Evolutionary conservation across 495 filamentous ascomycete species (phyloP), one percentile per base, ranked within the genome.

Genomic region (Tirmania nivea): DNA sequence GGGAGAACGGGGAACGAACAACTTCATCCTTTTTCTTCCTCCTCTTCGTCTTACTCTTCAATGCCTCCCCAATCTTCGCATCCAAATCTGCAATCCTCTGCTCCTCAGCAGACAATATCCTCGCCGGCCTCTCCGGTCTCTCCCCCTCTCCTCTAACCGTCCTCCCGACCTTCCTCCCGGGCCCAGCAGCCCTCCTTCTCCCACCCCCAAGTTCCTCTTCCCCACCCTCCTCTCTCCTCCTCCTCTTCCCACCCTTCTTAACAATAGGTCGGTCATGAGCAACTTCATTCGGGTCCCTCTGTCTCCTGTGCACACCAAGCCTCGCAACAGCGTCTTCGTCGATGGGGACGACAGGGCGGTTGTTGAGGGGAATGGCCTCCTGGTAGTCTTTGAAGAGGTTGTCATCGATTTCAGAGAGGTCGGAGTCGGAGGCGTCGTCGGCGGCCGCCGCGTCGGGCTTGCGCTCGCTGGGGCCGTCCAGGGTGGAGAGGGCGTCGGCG

Each of bases 401-500:
- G 64, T 96, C 90, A 66, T 96, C 92, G 59, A 97, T 81, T 65
- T 97, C 90, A 10, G 88, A 95, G 14, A 93, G 76, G 52, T 84
- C 76, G n/a, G 83, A 86, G 35, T 89, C 84, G 56, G 81, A 83
- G n/a, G 73, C 59, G 50, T 67, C 71, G 19, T 65, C 71, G n/a
- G 68, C 65, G 34, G 59, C 47, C 4, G 25, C 39, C 17, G 34
- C 57, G 53, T 63, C 66, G 50, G 63, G 62, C 12, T 68, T 60
- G 42, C 67, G 12, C 5, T 14, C 14, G 12, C 17, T 65, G n/a
- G 63, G 61, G 5, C 68, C 56, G 48, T 71, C 68, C 17, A 59
- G 54, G 47, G 57, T 58, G 35, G 57, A 59, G 16, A 65, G 59
- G 34, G 66, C 39, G 17, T 63, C 25, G 55, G 39, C 54, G 25